Base-by-base conservation (phyloP, 768 basidiomycete genomes). In the Suillus weaverae region DNA sequence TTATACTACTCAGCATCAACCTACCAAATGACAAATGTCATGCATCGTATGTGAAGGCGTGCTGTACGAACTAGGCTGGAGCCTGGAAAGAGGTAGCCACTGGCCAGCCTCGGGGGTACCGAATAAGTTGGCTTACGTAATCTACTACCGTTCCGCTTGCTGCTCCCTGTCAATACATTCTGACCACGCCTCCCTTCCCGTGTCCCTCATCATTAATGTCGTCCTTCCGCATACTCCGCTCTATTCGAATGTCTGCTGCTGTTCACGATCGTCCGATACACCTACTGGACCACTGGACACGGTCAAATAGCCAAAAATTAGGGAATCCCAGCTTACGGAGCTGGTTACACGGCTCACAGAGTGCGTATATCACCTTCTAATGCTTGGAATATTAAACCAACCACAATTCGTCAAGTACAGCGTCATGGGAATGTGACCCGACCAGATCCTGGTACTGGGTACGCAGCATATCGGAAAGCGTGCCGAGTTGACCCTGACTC, bases 361-460 rank as follows among this genome's bases (percentile, higher is more conserved):
- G 73, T 74, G 55, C 35, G 66, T 13, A 44, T n/a, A 0, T 14
- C 33, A 18, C 39, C 43, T 5, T 62, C 22, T 43, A 18, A 30
- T 16, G 4, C 26, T 32, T 2, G 44, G 61, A 35, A 16, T 56
- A 13, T 43, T 33, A 10, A 33, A 44, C 22, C 22, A 35, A 18
- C 33, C 20, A 30, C 26, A 35, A 20, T 36, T 57, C 46, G 38
- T 64, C 53, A 48, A 71, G 70, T 44, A 26, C 74, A 35, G 36
- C 71, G 67, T 20, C 89, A 91, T 71, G 86, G 84, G n/a, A 70
- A 73, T 59, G 74, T 89, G 43, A 80, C 79, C n/a, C 84, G 87
- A 46, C 90, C 90, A 68, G 76, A 79, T 57, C 84, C 87, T 6
- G 91, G 90, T 50, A 89, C 87, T 59, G 90, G 91, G 90, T 91